phyloP scores from a whole-genome alignment of 2,329 filamentous ascomycete species.

The Paradendryphiella salina region DNA sequence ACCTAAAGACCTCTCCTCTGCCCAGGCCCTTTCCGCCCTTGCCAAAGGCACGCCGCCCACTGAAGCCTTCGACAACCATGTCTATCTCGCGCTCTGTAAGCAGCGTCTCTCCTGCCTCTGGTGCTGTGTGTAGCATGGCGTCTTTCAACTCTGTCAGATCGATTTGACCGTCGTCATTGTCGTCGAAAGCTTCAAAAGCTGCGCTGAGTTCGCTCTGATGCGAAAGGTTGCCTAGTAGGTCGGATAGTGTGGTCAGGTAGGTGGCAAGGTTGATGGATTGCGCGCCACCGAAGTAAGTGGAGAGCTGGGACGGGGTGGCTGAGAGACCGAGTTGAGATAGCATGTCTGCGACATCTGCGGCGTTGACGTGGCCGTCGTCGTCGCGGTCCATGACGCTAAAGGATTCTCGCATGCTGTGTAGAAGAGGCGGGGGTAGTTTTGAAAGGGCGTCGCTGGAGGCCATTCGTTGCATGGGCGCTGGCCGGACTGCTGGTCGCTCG shows the following conservation, averaged over 20 bases:
- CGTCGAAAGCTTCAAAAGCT: slow-evolving; percentile 92
- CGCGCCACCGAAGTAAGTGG: slow-evolving; percentile 74
- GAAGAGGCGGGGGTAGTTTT: slow-evolving; percentile 77
- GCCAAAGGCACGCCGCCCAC: slow-evolving; percentile 79
- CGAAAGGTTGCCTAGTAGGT: slow-evolving; percentile 73
- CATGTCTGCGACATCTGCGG: slow-evolving; percentile 85
- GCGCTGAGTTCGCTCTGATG: slow-evolving; percentile 79
- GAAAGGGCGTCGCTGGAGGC: slow-evolving; percentile 54
- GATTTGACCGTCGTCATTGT: slow-evolving; percentile 91
- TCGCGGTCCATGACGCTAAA: slow-evolving; percentile 92
- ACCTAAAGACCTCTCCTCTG: slow-evolving; percentile 87
- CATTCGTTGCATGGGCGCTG: slow-evolving; percentile 30
- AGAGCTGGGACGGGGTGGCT: slow-evolving; percentile 69
- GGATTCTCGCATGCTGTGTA: slow-evolving; percentile 85
- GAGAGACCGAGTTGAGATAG: slow-evolving; percentile 83
- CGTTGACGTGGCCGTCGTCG: slow-evolving; percentile 79
- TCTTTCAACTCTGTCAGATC: slow-evolving; percentile 81
- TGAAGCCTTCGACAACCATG: slow-evolving; percentile 83
- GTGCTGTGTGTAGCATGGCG: slow-evolving; percentile 78
- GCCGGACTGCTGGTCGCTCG: slow-evolving; percentile 26
- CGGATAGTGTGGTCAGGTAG: slow-evolving; percentile 81
- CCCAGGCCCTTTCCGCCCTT: slow-evolving; percentile 56
- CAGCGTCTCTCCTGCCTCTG: slow-evolving; percentile 57
- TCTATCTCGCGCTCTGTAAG: slow-evolving; percentile 68
- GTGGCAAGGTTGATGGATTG: slow-evolving; percentile 78